These are phyloP conservation scores for Rhizomucor miehei DNA, from an alignment of 371 early-diverging fungal species.

Conservation along the genomic window DNA sequence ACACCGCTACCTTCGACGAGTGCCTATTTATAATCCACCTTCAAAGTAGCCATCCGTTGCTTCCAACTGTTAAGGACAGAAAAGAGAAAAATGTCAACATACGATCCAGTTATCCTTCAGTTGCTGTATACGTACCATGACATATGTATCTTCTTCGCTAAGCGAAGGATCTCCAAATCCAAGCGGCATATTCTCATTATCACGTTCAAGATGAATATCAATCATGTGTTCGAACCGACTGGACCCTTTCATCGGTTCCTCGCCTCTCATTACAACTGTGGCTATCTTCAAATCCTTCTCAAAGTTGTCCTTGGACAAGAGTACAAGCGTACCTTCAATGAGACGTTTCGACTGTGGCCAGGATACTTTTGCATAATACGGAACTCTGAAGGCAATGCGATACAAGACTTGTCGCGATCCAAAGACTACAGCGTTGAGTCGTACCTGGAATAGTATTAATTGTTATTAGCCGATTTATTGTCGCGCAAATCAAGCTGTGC, in stretches of 20 bases:
- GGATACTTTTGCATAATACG: constrained; percentile 39
- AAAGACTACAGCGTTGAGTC: constrained; percentile 55
- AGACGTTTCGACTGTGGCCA: constrained; percentile 60
- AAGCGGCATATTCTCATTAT: constrained; percentile 34
- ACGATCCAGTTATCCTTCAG: neutral
- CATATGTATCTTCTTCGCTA: constrained; percentile 28
- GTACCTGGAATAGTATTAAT: constrained; percentile 34
- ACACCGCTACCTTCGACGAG: neutral
- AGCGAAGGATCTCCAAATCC: constrained; percentile 45
- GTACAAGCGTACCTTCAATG: constrained; percentile 56
- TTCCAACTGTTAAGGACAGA: constrained; percentile 28
- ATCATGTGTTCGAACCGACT: constrained; percentile 49
- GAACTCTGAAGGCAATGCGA: constrained; percentile 53
- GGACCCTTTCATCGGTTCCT: constrained; percentile 40
- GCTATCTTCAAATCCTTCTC: constrained; percentile 53
- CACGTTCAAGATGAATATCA: constrained; percentile 48
- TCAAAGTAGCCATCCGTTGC: constrained; percentile 52
- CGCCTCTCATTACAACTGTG: constrained; percentile 54
- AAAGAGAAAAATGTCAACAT: neutral
- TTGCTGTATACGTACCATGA: constrained; percentile 23
- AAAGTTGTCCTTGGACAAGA: constrained; percentile 53
- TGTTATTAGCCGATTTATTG: neutral
- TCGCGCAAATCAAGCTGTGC: neutral
- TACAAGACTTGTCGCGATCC: constrained; percentile 45
- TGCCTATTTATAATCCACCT: constrained; percentile 15